These are phyloP conservation scores for Apiotrichum gracile DNA, from an alignment of 1,284 basidiomycete genomes.

Conservation along the genomic window DNA sequence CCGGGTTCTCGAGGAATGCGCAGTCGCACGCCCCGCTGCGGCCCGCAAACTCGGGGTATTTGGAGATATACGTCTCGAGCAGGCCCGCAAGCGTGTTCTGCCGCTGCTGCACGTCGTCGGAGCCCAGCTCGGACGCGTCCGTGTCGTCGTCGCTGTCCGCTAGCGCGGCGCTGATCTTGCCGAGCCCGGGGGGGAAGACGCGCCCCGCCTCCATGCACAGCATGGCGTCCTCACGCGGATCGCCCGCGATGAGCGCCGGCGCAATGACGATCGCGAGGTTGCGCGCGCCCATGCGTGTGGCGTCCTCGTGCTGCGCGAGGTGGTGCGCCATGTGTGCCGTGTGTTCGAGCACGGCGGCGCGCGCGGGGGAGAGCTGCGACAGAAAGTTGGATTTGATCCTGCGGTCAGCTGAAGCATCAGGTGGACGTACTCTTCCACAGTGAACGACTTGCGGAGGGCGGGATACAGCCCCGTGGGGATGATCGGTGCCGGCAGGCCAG, in stretches of 20 bases:
- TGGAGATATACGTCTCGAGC: constrained; percentile 30
- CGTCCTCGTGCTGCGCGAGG: constrained; percentile 17
- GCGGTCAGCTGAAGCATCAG: not conserved
- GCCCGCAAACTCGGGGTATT: constrained; percentile 12
- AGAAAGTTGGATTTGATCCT: constrained; percentile 21
- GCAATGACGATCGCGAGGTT: constrained; percentile 34
- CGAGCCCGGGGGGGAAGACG: constrained; percentile 6
- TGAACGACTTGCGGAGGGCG: constrained; percentile 11
- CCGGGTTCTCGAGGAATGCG: not conserved
- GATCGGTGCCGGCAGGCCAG: constrained; percentile 10
- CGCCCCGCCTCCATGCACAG: constrained; percentile 30
- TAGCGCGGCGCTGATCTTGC: constrained; percentile 1
- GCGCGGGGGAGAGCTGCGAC: constrained; percentile 9
- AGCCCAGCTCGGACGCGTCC: not conserved
- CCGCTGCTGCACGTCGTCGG: not conserved
- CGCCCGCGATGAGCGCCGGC: constrained; percentile 31
- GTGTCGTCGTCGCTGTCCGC: not conserved
- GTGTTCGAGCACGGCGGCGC: constrained; percentile 16
- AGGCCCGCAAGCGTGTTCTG: constrained; percentile 28
- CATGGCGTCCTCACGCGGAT: constrained; percentile 32
- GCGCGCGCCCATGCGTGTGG: constrained; percentile 30
- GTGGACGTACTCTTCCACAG: constrained; percentile 18
- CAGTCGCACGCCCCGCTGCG: not conserved
- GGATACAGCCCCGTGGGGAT: constrained; percentile 19
- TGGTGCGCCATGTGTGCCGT: constrained; percentile 22